Evolutionary conservation across 495 filamentous ascomycete genomes (phyloP), one percentile per base, ranked within the genome.

Genomic region (Immersiella caudata): DNA sequence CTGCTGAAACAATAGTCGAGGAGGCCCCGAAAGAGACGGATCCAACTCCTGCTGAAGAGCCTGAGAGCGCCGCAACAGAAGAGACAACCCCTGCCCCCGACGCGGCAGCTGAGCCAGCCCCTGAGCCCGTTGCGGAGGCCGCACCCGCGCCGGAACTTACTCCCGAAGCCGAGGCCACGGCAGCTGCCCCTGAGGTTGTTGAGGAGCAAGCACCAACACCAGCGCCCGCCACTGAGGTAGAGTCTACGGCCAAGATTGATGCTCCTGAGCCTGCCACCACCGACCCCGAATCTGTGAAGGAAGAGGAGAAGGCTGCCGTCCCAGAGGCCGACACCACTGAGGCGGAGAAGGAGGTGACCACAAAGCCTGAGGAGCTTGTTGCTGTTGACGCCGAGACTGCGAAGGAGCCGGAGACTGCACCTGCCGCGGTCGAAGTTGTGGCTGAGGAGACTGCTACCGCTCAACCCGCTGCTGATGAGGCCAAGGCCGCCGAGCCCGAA

Each of bases 301-400:
- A 60, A 27, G 8, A 62, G 51, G 36, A 57, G 25, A 62, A 27
- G 51, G 64, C 52, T 22, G 20, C 54, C 22, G 27, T 36, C 55
- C 18, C 29, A 20, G 27, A 60, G 9, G 49, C 65, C 6, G 40
- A 49, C 49, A 16, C 56, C 26, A 21, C 56, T 27, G 27, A 21
- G n/a, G 20, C 22, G 56, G 56, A 67, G 27, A 36, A 61, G 29
- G 46, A 61, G 22, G 21, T 35, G 35, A 18, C 62, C 27, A 22
- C 62, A 21, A 29, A 50, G 55, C 51, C 50, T 18, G 62, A 46
- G 40, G 24, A 59, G 18, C 26, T 57, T n/a, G 65, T 21, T 22
- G 57, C 36, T 49, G 36, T 46, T n/a, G 62, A 62, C n/a, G 22
- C 64, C 8, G 69, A 71, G n/a, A 20, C 24, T 57, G 54, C n/a